Conservation (phyloP, 495 filamentous ascomycete species). For the Penicillium paradoxum region DNA sequence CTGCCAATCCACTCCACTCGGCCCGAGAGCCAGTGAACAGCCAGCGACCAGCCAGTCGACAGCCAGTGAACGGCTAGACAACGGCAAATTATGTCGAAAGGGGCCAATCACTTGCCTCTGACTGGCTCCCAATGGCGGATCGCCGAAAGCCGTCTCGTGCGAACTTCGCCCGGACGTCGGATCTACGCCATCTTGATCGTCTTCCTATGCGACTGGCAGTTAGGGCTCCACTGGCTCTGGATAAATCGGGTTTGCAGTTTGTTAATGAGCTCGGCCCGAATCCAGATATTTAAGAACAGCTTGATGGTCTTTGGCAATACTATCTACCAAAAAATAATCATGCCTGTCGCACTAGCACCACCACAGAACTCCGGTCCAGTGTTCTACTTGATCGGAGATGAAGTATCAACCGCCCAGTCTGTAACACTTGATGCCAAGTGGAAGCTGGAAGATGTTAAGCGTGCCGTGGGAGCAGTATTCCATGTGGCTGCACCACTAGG, state of each 20-base stretch:
- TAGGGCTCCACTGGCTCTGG: background rate
- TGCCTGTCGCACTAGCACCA: constrained; percentile 1
- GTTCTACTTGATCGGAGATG: constrained; percentile 25
- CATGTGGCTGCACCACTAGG: constrained; percentile 20
- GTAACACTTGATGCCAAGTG: constrained; percentile 18
- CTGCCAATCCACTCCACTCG: background rate
- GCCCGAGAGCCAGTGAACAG: background rate
- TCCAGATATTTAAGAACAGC: background rate
- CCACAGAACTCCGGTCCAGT: background rate
- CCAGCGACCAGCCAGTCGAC: no score
- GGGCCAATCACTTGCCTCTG: background rate
- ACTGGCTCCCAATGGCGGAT: background rate
- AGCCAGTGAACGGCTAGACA: background rate
- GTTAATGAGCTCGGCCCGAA: background rate
- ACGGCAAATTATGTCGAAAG: background rate
- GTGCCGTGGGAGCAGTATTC: constrained; percentile 18
- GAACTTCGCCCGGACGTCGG: constrained; percentile 18
- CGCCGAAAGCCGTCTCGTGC: background rate
- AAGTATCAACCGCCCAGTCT: constrained; percentile 14
- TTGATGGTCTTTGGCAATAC: background rate
- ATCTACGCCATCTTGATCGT: background rate
- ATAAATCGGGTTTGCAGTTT: background rate
- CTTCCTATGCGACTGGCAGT: background rate
- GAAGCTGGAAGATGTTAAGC: constrained; percentile 25
- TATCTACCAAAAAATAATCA: background rate